Evolutionary conservation across 768 basidiomycete species (phyloP).

Genomic region (Agrocybe praecox): DNA sequence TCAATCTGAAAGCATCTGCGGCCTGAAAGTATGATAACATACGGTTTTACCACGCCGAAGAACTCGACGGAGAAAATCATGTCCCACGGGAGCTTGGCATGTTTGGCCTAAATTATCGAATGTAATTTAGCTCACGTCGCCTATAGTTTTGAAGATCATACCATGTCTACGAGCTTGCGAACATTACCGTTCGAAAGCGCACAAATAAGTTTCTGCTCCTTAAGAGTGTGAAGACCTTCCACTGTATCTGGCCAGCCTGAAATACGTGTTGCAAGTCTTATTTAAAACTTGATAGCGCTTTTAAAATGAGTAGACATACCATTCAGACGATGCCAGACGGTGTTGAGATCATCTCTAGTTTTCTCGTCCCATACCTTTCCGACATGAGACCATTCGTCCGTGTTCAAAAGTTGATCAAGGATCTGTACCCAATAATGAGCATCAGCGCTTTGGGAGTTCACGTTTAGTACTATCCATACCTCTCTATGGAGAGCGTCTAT

Average conservation of each 20-base stretch:
- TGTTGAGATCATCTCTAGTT: conserved; percentile 43
- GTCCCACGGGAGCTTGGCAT: conserved; percentile 66
- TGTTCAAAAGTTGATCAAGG: conserved; percentile 54
- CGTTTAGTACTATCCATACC: conserved; percentile 30
- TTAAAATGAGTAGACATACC: conserved; percentile 26
- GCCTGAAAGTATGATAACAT: neutral
- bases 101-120: conserved; percentile 48
- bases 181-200: conserved; percentile 68
- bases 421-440: conserved; percentile 36
- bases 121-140: neutral
- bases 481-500: conserved; percentile 58
- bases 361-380: conserved; percentile 41
- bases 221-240: conserved; percentile 48
- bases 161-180: conserved; percentile 61
- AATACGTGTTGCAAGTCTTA: neutral
- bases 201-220: conserved; percentile 48
- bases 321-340: conserved; percentile 58
- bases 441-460: no score
- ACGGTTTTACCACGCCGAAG: conserved; percentile 69
- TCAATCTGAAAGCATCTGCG: no score
- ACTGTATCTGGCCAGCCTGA: conserved; percentile 59
- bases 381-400: conserved; percentile 51
- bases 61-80: conserved; percentile 61
- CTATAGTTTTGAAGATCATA: conserved; percentile 19
- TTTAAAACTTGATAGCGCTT: neutral